Conservation (phyloP, 768 basidiomycete species). For the Fomitopsis serialis region DNA sequence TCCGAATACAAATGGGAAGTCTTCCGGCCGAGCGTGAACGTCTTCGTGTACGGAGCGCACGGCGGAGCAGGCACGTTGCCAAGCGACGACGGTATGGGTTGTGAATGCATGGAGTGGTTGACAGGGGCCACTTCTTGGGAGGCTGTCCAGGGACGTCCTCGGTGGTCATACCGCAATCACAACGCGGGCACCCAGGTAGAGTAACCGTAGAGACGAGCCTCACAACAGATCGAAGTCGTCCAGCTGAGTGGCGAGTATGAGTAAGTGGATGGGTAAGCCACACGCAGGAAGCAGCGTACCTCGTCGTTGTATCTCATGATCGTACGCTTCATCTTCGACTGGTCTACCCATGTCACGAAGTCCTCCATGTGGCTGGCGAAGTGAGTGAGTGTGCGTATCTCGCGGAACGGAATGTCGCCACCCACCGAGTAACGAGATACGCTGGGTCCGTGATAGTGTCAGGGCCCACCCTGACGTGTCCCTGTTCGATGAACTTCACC, state of each 20-base stretch:
- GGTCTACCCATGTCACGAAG: conserved; percentile 99
- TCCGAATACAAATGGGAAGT: too few relatives aligned
- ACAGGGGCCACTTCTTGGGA: too few relatives aligned
- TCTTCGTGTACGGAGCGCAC: too few relatives aligned
- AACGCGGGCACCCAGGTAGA: too few relatives aligned
- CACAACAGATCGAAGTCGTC: conserved; percentile 91
- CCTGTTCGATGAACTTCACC: conserved; percentile 96
- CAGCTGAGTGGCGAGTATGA: conserved; percentile 45
- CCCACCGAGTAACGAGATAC: conserved; percentile 84
- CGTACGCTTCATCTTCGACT: conserved; percentile 92
- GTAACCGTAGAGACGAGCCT: neutral
- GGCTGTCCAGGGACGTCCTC: too few relatives aligned
- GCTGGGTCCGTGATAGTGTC: conserved; percentile 96
- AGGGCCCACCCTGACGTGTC: conserved; percentile 94
- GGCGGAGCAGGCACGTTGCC: too few relatives aligned
- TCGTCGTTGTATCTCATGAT: conserved; percentile 97
- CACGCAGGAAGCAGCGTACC: conserved; percentile 36
- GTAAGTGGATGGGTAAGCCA: neutral
- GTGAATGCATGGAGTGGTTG: too few relatives aligned
- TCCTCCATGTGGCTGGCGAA: conserved; percentile 87
- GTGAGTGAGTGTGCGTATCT: too few relatives aligned
- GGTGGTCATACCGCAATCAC: too few relatives aligned
- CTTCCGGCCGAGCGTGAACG: too few relatives aligned
- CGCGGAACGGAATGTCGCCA: conserved; percentile 2
- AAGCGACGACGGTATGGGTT: too few relatives aligned